These are phyloP conservation scores for Phaeosphaeriaceae sp. DNA, from an alignment of 2,329 filamentous ascomycete species.

Conservation along the genomic window DNA sequence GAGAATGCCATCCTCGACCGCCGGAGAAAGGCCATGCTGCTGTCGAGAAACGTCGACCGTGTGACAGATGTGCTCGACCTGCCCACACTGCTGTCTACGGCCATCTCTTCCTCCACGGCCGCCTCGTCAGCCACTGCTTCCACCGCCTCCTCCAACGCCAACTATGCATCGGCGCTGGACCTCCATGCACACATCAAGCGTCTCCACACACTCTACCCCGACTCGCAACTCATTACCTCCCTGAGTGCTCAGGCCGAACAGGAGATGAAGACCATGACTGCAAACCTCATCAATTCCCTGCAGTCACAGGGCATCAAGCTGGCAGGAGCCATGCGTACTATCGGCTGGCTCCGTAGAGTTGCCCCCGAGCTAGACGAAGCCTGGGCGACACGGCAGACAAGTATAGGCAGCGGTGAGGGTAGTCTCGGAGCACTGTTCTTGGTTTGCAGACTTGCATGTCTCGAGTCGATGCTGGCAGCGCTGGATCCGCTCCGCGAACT, in stretches of 20 bases:
- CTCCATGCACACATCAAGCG: slow-evolving; percentile 92
- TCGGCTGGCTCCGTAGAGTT: slow-evolving; percentile 88
- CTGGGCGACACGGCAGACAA: slow-evolving; percentile 37
- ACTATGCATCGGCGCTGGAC: slow-evolving; percentile 89
- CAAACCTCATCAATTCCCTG: slow-evolving; percentile 79
- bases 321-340: slow-evolving; percentile 85
- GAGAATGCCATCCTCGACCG: slow-evolving; percentile 69
- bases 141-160: slow-evolving; percentile 60
- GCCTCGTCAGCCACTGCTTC: slow-evolving; percentile 51
- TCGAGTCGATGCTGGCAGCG: slow-evolving; percentile 80
- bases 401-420: slow-evolving; percentile 60
- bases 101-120: slow-evolving; percentile 67
- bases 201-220: slow-evolving; percentile 80
- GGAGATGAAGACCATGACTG: slow-evolving; percentile 87
- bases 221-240: slow-evolving; percentile 75
- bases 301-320: slow-evolving; percentile 83
- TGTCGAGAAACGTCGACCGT: slow-evolving; percentile 86
- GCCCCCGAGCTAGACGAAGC: slow-evolving; percentile 75
- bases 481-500: slow-evolving; percentile 85
- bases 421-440: slow-evolving; percentile 84
- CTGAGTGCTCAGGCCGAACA: slow-evolving; percentile 80
- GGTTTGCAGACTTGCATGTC: slow-evolving; percentile 80
- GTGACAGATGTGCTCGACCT: slow-evolving; percentile 91
- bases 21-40: slow-evolving; percentile 79
- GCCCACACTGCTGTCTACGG: slow-evolving; percentile 81